A percentile compares a stretch with the other conserved stretches of the same genome.
phyloP scores from a whole-genome alignment of 805 yeast species.

The Yarrowia hollandica region DNA sequence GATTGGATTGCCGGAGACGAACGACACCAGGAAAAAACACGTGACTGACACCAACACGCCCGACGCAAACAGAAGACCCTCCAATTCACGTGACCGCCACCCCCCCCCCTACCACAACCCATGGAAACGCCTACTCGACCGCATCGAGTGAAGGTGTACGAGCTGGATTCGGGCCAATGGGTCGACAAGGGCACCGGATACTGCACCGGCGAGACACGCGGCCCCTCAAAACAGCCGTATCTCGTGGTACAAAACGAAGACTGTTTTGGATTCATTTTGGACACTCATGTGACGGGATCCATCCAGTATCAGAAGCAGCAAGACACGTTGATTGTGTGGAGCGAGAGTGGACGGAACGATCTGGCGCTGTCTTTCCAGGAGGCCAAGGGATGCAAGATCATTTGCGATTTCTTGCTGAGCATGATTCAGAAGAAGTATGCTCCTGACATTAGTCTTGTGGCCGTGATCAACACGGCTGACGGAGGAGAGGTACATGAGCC shows the following conservation, averaged over 20 bases:
- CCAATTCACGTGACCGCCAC: too few relatives aligned
- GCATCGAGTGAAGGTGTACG: conserved; percentile 87
- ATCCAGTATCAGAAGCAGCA: conserved; percentile 91
- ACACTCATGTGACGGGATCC: conserved; percentile 66
- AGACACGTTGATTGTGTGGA: conserved; percentile 93
- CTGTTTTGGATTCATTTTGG: conserved; percentile 56
- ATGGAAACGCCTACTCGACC: conserved; percentile 45
- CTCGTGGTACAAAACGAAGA: conserved; percentile 67
- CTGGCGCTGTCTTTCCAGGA: conserved; percentile 92
- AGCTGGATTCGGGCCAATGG: conserved; percentile 82
- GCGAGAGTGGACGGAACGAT: conserved; percentile 65
- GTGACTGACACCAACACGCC: background rate
- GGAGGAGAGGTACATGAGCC: conserved; percentile 58
- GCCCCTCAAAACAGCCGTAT: conserved; percentile 22
- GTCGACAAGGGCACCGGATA: conserved; percentile 89
- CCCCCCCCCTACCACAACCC: too few relatives aligned
- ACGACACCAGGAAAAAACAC: too few relatives aligned
- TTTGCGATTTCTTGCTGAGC: conserved; percentile 73
- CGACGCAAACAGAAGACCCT: too few relatives aligned
- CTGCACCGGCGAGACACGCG: conserved; percentile 68
- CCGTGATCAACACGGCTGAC: conserved; percentile 52
- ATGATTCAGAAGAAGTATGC: conserved; percentile 62
- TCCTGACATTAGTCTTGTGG: conserved; percentile 68
- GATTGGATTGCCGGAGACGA: too few relatives aligned
- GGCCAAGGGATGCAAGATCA: conserved; percentile 77